Evolutionary conservation across 1,284 basidiomycete genomes (phyloP), one percentile per base, ranked within the genome.

Genomic region (Ceratobasidium sp.): DNA sequence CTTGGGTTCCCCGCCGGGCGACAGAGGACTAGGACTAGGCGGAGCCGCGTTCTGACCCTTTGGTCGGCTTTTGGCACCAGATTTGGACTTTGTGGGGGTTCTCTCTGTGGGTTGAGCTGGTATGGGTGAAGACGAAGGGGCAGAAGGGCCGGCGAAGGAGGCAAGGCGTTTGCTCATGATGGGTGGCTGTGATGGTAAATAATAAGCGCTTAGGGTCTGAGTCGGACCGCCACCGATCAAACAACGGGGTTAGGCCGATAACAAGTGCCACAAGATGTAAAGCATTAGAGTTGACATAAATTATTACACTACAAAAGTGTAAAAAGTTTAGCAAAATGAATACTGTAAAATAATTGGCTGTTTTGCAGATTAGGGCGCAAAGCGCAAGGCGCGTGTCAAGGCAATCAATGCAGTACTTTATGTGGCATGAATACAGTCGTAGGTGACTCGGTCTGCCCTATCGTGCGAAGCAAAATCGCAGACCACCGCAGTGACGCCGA

Each of bases 141-240:
- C 38, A 13, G 66, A 70, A 52, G 66, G 66, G 11, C 66, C 66
- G 21, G 38, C 66, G 32, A 70, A 70, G 13, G 66, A 70, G 16
- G 66, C 52, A 38, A 70, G 54, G 3, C 66, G 66, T 70, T 70
- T 70, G 66, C 66, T 70, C 66, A 70, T 70, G 64, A 50, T 52
- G 63, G 63, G 58, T 61, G 58, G 58, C 58, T 61, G 58, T 46
- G 58, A 30, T 16, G 58, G 8, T 38, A 47, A 54, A 47, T 16
- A 21, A 2, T 26, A 28, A 47, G 58, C 58, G 38, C 35, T 41
- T 41, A 46, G 41, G 35, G 35, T 38, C 11, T 38, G 11, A 11
- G 4, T 38, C 6, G 11, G 6, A 38, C 35, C 35, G 35, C 35
- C 35, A 38, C 35, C 35, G 35, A 38, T 38, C 35, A 11, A 38